Evolutionary conservation across 129 eudicot genomes (phyloP), one percentile per base, ranked within the genome.

Genomic region (Centrapalus pauciflorus): DNA sequence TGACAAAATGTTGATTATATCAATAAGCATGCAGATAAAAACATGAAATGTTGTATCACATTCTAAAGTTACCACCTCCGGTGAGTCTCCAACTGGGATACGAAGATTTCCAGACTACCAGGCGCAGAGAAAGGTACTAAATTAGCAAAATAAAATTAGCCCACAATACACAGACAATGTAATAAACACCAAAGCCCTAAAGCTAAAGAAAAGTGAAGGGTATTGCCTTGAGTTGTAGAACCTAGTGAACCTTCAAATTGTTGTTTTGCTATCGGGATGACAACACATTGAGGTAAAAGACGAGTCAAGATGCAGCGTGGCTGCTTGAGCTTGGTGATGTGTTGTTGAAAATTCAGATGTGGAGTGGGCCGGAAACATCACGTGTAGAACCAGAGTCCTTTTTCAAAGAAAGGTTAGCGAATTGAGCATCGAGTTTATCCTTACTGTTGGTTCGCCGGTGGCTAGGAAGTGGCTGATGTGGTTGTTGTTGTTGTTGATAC

Each of bases 351-450:
- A 41, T 50, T 89, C 80, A 87, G 28, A 80, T 90, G 78, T 82
- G 84, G 69, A 87, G 86, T 49, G 85, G 83, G 54, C 93, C 86
- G 13, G 96, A 68, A 59, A 81, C 79, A 60, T 88, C 85, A 5
- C 79, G 76, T 0, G 70, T 62, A 56, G 96, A 55, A 33, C 54
- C 69, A 5, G 95, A 37, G 20, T 85, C 85, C 29, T 85, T 79
- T 64, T 85, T 88, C 79, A 93, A 81, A 66, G 89, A 79, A 55
- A 93, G 96, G 60, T 71, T 80, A 48, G 92, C 84, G 9, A 93
- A 77, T 63, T 88, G 96, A 17, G 76, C 77, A 64, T 93, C 96
- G 9, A 93, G 96, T 66, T 28, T 46, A 38, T 93, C 98, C 81
- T 72, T 88, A 73, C 98, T 88, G 52, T 66, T 77, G 9, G 72